Evolutionary conservation across 192 early-diverging fungal genomes (phyloP).

Genomic region (Entophlyctis helioformis): DNA sequence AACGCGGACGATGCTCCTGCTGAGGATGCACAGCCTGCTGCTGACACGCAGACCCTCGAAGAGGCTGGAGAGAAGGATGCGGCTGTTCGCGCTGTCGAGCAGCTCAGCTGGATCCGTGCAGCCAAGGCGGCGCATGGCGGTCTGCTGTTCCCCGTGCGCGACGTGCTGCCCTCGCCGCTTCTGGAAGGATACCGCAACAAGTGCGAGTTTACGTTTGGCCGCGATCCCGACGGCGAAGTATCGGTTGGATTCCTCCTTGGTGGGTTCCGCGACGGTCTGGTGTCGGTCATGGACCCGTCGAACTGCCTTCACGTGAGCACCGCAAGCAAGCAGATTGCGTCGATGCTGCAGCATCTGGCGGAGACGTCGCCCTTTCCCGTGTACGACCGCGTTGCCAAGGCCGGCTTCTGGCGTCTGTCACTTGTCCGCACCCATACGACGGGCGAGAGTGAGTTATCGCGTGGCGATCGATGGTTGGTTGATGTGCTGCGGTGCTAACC

Average conservation of each 20-base stretch:
- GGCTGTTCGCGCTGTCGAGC: too few species aligned
- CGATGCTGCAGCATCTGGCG: slow-evolving; percentile 21
- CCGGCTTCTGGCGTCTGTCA: slow-evolving; percentile 54
- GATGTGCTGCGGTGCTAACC: neutral
- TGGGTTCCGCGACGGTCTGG: slow-evolving; percentile 13
- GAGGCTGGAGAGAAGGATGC: slow-evolving; percentile 8
- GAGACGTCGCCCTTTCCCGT: slow-evolving; percentile 8
- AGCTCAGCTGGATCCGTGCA: slow-evolving; percentile 3
- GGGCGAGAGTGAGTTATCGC: slow-evolving; percentile 47
- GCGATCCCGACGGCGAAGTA: slow-evolving; percentile 33
- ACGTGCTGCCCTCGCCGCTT: slow-evolving; percentile 39
- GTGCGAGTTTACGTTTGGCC: slow-evolving; percentile 66
- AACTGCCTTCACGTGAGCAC: slow-evolving; percentile 32
- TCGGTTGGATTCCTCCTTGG: slow-evolving; percentile 61
- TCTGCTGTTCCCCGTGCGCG: slow-evolving; percentile 12
- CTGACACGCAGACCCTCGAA: too few species aligned
- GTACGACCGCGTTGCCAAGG: slow-evolving; percentile 32
- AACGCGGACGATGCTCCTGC: neutral
- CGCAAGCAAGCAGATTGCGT: slow-evolving; percentile 36
- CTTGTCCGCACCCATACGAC: slow-evolving; percentile 47
- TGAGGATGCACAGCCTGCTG: too few species aligned
- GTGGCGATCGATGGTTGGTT: neutral
- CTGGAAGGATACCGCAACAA: slow-evolving; percentile 57
- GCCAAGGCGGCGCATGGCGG: slow-evolving; percentile 3
- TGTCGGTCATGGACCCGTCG: slow-evolving; percentile 10